Evolutionary conservation across 345 rosid species (phyloP).

Genomic region (Eucalyptus curtisii): DNA sequence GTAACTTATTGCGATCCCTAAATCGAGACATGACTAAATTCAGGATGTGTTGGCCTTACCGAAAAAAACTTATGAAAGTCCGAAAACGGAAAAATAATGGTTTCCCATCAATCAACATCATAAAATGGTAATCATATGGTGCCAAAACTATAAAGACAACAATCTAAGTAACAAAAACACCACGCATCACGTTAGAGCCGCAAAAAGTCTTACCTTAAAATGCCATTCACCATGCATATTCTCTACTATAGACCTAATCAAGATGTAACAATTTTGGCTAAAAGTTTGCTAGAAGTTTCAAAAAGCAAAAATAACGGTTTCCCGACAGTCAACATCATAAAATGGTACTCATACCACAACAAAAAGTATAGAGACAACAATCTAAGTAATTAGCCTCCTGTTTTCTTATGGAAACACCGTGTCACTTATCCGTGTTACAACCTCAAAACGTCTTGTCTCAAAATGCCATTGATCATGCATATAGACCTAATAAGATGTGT

Average conservation of each 20-base stretch:
- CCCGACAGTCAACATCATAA: not conserved
- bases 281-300: not conserved
- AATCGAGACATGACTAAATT: not conserved
- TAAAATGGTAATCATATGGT: not conserved
- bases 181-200: not conserved
- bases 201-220: not conserved
- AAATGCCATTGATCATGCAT: not conserved
- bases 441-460: not conserved
- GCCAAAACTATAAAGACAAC: not conserved
- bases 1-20: not conserved
- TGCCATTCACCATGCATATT: not conserved
- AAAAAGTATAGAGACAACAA: not conserved
- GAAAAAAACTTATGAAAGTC: not conserved
- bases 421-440: not conserved
- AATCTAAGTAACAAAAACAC: not conserved
- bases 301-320: not conserved
- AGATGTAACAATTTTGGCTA: not conserved
- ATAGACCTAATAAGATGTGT: not conserved
- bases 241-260: not conserved
- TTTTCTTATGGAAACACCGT: not conserved
- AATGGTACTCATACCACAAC: not conserved
- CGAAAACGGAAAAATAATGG: not conserved
- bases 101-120: not conserved
- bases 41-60: not conserved
- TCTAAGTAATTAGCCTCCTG: not conserved